These are phyloP conservation scores for Skeletonema menzelii DNA, from an alignment of 108 stramenopile species.

Conservation along the genomic window DNA sequence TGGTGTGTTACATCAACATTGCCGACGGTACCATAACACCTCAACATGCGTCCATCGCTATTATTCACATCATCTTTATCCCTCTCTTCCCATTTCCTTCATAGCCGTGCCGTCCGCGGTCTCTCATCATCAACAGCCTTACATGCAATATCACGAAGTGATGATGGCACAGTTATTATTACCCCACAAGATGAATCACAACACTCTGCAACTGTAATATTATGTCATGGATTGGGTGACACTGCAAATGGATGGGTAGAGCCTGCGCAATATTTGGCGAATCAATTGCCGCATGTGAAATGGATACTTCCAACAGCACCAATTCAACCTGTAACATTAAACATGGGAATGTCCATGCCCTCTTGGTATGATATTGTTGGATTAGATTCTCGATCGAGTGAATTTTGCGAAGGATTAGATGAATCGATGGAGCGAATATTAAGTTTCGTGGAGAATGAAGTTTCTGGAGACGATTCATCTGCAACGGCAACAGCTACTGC, in stretches of 20 bases:
- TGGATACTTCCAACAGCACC: conserved; percentile 46
- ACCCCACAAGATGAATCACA: conserved; percentile 12
- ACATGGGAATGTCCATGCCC: conserved; percentile 40
- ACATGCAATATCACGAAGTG: conserved; percentile 1
- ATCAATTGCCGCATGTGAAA: conserved; percentile 45
- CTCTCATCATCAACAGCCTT: conserved; percentile 5
- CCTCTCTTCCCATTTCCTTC: conserved; percentile 9
- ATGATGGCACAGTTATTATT: conserved; percentile 29
- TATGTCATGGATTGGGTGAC: conserved; percentile 74
- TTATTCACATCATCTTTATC: conserved; percentile 27
- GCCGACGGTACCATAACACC: too few relatives aligned
- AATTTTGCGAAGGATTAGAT: conserved; percentile 60
- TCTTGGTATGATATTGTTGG: conserved; percentile 56
- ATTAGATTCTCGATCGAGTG: conserved; percentile 34
- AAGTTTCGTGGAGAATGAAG: conserved; percentile 32
- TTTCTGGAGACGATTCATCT: not conserved
- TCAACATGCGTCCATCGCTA: conserved; percentile 21
- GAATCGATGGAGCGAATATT: conserved; percentile 21
- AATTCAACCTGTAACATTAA: conserved; percentile 49
- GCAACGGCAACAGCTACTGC: not conserved
- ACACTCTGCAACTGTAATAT: conserved; percentile 46
- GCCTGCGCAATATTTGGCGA: conserved; percentile 39
- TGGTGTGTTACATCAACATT: too few relatives aligned
- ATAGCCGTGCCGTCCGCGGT: conserved; percentile 1
- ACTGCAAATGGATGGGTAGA: conserved; percentile 60